Evolutionary conservation across 306 rosid genomes (phyloP).

Genomic region (Purshia tridentata): DNA sequence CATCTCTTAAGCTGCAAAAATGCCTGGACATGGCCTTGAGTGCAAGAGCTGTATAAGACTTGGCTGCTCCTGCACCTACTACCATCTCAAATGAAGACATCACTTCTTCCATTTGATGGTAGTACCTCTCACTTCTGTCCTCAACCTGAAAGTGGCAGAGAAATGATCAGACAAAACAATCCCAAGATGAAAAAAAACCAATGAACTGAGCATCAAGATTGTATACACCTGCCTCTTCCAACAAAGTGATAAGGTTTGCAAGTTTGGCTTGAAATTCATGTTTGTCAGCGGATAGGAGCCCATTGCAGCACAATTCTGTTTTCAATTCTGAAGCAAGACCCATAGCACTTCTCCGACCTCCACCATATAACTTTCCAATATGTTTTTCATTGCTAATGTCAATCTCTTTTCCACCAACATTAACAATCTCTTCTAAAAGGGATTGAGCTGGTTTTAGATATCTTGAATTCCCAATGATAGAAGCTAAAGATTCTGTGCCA

Average conservation of each 20-base stretch:
- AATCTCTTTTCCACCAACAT: constrained; percentile 51
- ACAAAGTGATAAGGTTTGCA: constrained; percentile 54
- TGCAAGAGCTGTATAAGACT: constrained; percentile 71
- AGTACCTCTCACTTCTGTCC: constrained; percentile 65
- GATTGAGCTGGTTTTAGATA: constrained; percentile 65
- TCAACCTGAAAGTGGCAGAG: constrained; percentile 55
- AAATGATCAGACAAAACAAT: not conserved
- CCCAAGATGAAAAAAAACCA: constrained; percentile 4
- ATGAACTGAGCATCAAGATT: constrained; percentile 9
- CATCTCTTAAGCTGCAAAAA: constrained; percentile 70
- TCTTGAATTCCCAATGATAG: constrained; percentile 53
- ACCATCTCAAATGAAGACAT: constrained; percentile 62
- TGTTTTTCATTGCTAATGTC: constrained; percentile 54
- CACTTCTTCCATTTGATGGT: constrained; percentile 73
- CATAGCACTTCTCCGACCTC: constrained; percentile 40
- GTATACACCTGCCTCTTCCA: constrained; percentile 56
- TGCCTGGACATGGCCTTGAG: constrained; percentile 88
- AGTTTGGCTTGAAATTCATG: constrained; percentile 60
- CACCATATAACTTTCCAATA: constrained; percentile 48
- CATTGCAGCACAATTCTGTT: constrained; percentile 55
- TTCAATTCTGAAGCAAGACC: constrained; percentile 57
- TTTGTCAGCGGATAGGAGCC: constrained; percentile 50
- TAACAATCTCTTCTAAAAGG: constrained; percentile 66
- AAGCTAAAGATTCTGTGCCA: constrained; percentile 47
- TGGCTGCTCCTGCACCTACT: constrained; percentile 73